Evolutionary conservation across 2,329 filamentous ascomycete genomes (phyloP).

Genomic region (Epichloe gansuensis): DNA sequence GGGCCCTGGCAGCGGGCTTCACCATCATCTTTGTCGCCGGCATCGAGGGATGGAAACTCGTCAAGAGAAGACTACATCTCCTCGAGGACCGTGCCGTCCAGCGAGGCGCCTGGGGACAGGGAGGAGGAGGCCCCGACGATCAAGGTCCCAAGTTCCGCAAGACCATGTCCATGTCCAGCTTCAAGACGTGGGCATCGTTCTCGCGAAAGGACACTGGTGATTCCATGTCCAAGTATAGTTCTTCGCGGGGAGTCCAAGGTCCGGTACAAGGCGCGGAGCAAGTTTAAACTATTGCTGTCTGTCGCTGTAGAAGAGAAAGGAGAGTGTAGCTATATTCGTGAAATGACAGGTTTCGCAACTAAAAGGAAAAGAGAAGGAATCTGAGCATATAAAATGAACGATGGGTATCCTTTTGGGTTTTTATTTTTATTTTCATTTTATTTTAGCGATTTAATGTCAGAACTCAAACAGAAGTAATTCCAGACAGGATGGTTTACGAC

Average conservation of each 20-base stretch:
- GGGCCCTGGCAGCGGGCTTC: slow-evolving; percentile 54
- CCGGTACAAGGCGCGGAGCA: slow-evolving; percentile 2
- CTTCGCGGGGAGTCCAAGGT: slow-evolving; percentile 9
- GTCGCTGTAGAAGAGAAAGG: too few species aligned
- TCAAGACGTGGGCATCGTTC: slow-evolving; percentile 34
- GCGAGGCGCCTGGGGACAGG: slow-evolving; percentile 40
- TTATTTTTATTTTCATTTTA: too few species aligned
- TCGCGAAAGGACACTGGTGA: slow-evolving; percentile 30
- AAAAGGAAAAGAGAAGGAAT: too few species aligned
- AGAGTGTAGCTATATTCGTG: too few species aligned
- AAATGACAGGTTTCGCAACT: too few species aligned
- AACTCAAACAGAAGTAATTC: too few species aligned
- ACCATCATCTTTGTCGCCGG: slow-evolving; percentile 53
- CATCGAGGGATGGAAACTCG: slow-evolving; percentile 60
- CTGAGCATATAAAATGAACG: too few species aligned
- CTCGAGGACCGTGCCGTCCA: slow-evolving; percentile 40
- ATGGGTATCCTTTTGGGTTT: too few species aligned
- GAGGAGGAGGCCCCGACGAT: slow-evolving; percentile 37
- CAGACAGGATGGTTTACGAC: too few species aligned
- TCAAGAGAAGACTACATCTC: slow-evolving; percentile 45
- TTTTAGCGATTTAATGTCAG: too few species aligned
- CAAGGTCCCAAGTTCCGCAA: slow-evolving; percentile 32
- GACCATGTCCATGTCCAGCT: slow-evolving; percentile 40
- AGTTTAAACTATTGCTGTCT: not conserved
- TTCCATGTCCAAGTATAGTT: slow-evolving; percentile 17